A percentile compares a stretch with the other conserved stretches of the same genome.
These are phyloP conservation scores for Leishmania aethiopica DNA, from an alignment of 208 protist genomes.

Conservation along the genomic window DNA sequence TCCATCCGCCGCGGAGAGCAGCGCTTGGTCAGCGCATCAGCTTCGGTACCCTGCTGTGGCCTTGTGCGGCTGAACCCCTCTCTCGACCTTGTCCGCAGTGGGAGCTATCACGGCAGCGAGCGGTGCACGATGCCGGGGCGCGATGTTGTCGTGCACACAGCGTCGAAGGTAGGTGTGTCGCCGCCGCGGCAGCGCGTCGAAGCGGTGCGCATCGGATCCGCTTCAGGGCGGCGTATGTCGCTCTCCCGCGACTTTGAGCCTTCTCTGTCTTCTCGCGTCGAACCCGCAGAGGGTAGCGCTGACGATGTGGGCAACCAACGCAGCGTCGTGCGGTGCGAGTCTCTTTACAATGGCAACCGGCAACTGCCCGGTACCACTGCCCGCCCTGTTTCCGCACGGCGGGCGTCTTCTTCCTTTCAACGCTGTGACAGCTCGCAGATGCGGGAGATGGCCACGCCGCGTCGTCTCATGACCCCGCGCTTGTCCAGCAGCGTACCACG, in stretches of 20 bases:
- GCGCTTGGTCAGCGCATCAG: constrained; percentile 13
- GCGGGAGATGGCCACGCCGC: constrained; percentile 37
- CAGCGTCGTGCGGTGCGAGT: constrained; percentile 32
- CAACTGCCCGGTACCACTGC: not conserved
- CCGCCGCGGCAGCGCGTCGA: constrained; percentile 45
- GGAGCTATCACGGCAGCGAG: not conserved
- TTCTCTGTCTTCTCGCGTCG: constrained; percentile 2
- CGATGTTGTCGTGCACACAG: constrained; percentile 39
- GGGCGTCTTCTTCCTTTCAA: constrained; percentile 33
- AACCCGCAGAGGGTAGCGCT: constrained; percentile 16
- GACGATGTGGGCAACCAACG: constrained; percentile 20
- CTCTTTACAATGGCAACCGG: constrained; percentile 14
- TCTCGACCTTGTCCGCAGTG: not conserved
- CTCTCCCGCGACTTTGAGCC: constrained; percentile 17
- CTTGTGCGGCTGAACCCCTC: constrained; percentile 7
- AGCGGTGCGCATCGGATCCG: constrained; percentile 40
- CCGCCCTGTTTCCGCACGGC: constrained; percentile 12
- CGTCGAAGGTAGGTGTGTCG: constrained; percentile 34
- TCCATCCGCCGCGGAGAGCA: constrained; percentile 31
- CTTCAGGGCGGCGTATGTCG: constrained; percentile 19
- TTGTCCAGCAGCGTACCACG: constrained; percentile 34
- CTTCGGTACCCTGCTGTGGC: constrained; percentile 7
- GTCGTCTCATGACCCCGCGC: constrained; percentile 23
- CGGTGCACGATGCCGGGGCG: constrained; percentile 27
- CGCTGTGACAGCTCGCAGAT: constrained; percentile 40